Evolutionary conservation across 2,329 filamentous ascomycete species (phyloP), one percentile per base, ranked within the genome.

Genomic region (Capronia coronata): DNA sequence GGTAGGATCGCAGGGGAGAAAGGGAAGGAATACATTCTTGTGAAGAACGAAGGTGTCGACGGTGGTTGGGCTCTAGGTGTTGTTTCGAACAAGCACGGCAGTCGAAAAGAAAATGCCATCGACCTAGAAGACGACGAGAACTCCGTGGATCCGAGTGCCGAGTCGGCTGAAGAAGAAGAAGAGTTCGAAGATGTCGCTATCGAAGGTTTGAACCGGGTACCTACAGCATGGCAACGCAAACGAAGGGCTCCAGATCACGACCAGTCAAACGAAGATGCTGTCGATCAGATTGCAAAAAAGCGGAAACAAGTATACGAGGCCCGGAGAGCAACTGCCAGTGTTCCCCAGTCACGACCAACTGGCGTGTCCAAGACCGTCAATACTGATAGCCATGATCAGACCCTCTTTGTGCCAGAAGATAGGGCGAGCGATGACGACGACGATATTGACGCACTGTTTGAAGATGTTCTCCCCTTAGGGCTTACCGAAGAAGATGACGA

Each of bases 31-130:
- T 98, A 98, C 62, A 90, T 98, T 10, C 73, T 98, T 2, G 90
- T 98, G 32, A 94, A 93, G 69, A 97, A 97, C 61, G 88, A 94
- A 38, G 87, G 89, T 0, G 89, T 88, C 1, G 91, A 97, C 65
- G 93, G 93, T 39, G 93, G 93, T 3, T 98, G 90, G 89, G 91
- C 91, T 0, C 71, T 98, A 4, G 93, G 93, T 45, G 93, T 98
- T 21, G 90, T 98, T 18, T 89, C 84, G 54, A 87, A 83, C 52
- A 94, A 86, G 57, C 80, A 93, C 43, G 77, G 83, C 37, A 89
- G 87, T 2, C 78, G 87, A 55, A 80, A 81, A 22, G 84, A 90
- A 55, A 94, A 89, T 64, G 91, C 93, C 0, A 97, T 98, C 52
- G 89, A 97, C 64, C 80, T 98, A 14, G 93, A 98, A 64, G 72